Conservation (phyloP, 345 rosid species). For the Eucalyptus coolabah region DNA sequence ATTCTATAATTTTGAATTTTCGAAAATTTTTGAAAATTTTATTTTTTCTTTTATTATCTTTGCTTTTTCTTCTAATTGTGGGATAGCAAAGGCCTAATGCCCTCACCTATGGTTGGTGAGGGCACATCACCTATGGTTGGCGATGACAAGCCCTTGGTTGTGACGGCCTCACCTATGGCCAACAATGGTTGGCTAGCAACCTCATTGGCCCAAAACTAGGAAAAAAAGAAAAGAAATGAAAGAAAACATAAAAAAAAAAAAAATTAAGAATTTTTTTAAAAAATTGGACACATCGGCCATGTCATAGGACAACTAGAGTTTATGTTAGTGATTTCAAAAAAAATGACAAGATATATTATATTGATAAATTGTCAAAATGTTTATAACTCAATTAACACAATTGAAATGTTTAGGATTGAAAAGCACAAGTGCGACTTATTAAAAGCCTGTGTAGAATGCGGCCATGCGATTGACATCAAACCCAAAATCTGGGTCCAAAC, state of each 20-base stretch:
- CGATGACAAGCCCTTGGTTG: accelerated
- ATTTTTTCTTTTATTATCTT: too few species aligned
- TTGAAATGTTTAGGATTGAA: accelerated
- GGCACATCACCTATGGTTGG: too few species aligned
- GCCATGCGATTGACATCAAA: neutral
- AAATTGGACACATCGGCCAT: accelerated
- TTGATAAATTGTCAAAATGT: accelerated
- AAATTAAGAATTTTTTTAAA: too few species aligned
- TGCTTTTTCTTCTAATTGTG: neutral
- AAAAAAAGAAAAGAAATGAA: too few species aligned
- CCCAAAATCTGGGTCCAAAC: neutral
- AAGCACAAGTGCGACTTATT: neutral
- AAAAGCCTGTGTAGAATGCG: neutral
- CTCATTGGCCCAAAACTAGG: neutral
- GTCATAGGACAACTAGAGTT: too few species aligned
- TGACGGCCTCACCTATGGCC: neutral
- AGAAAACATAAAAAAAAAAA: neutral
- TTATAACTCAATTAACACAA: too few species aligned
- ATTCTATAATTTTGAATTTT: too few species aligned
- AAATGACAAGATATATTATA: accelerated
- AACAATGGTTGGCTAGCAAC: too few species aligned
- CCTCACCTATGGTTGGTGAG: neutral
- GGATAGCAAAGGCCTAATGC: neutral
- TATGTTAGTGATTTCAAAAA: accelerated
- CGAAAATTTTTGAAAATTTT: too few species aligned